Evolutionary conservation across 306 rosid species (phyloP).

Genomic region (Prunus mongolica): DNA sequence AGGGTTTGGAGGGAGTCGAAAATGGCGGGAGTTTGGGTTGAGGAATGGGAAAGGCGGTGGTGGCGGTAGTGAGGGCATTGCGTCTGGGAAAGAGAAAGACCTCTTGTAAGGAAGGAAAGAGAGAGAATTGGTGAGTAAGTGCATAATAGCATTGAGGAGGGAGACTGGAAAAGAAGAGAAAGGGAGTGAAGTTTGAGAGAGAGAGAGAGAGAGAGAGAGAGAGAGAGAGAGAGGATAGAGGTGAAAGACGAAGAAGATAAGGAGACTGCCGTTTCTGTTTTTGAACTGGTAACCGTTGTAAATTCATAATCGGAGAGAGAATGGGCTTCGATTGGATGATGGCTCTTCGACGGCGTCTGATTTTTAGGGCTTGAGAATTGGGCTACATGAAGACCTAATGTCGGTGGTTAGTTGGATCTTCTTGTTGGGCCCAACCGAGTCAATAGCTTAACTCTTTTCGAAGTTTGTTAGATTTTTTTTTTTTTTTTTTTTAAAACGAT

Average conservation of each 20-base stretch:
- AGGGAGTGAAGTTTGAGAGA: background rate
- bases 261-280: background rate
- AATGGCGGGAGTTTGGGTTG: slow-evolving; percentile 21
- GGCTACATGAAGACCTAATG: background rate
- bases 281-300: background rate
- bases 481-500: too few relatives aligned
- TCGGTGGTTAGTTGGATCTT: background rate
- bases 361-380: background rate
- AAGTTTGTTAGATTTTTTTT: background rate
- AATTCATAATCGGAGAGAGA: too few relatives aligned
- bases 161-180: background rate
- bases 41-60: slow-evolving; percentile 1
- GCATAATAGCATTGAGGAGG: background rate
- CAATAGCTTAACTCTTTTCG: too few relatives aligned
- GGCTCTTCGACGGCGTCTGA: too few relatives aligned
- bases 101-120: slow-evolving; percentile 3
- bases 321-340: background rate
- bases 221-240: background rate
- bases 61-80: background rate
- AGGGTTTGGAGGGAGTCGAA: background rate
- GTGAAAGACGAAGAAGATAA: background rate
- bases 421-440: background rate
- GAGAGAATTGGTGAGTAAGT: background rate
- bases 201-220: background rate
- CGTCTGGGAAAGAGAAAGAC: background rate